Evolutionary conservation across 164 flowering plant genomes (phyloP), one percentile per base, ranked within the genome.

Genomic region (Santalum album): DNA sequence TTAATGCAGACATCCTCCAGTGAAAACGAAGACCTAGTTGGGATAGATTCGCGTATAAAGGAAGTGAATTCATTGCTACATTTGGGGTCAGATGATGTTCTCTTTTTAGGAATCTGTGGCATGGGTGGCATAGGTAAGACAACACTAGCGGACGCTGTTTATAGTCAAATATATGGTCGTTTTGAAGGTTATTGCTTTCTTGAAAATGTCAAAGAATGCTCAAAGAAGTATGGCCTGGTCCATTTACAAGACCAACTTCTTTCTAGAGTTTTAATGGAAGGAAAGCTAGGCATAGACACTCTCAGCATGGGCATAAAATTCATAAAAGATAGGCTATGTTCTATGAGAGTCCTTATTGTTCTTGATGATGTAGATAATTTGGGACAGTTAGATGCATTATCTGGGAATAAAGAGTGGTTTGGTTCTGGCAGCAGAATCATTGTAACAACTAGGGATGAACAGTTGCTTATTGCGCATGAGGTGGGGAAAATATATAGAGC

Each of bases 281-380:
- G 5, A 6, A n/a, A 7, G 0, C 17, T 16, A 9, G 34, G 22
- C 20, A 56, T 32, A 1, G 16, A 56, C 34, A 55, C 51, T 5
- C 36, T 35, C 49, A 21, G 29, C 20, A 23, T 24, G 16, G 54
- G 53, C 25, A 38, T 53, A 7, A 1, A 15, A 6, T 5, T n/a
- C 19, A 57, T 69, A 47, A 47, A 51, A 56, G 7, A n/a, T 20
- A 27, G n/a, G 15, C 9, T 62, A 3, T 34, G 19, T 17, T 61
- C 61, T 46, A 46, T 66, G 43, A 52, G 25, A 43, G 64, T 73
- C 56, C 72, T 76, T 18, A 43, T 69, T 26, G 78, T 76, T 27
- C 40, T 76, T 3, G 80, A 73, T 69, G 78, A 76, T 68, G 66
- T 76, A 49, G 69, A 64, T 62, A 35, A 66, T 35, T 55, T n/a